Evolutionary conservation across 1,284 basidiomycete species (phyloP), one percentile per base, ranked within the genome.

Genomic region (Puccinia horiana): DNA sequence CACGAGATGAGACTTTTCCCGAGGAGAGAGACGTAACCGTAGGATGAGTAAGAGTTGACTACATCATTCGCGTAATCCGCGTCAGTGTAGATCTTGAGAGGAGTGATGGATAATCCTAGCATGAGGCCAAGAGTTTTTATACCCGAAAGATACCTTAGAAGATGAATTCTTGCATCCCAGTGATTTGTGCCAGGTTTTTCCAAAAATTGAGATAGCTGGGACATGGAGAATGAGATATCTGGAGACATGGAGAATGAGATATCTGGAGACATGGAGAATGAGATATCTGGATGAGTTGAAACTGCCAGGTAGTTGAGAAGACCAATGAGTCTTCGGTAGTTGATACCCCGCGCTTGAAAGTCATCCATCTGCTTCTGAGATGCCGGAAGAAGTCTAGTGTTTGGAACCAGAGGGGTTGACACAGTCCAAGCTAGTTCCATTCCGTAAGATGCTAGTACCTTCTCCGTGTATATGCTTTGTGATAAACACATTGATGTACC

Each of bases 251-350:
- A 12, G 40, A 61, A 70, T 2, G 63, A 29, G 16, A 78, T 61
- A 44, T 78, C 76, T 2, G 63, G 76, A 11, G 44, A n/a, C 49
- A 42, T 78, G 6, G 65, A 12, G 40, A 61, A 70, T 2, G 63
- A 29, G 35, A 69, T 29, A 54, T 18, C 29, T 44, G 63, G 6
- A n/a, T n/a, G n/a, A n/a, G n/a, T n/a, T n/a, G n/a, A n/a, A n/a
- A n/a, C n/a, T n/a, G n/a, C n/a, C n/a, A 78, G 52, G 56, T 78
- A 78, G 23, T 35, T 78, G 9, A 78, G 52, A 14, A 70, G 47
- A 6, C 76, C 76, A 3, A 78, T 58, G 1, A 32, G n/a, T n/a
- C 23, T 14, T 14, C 35, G 2, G 54, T 69, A 78, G 40, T 76
- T 76, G 37, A 44, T 32, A 2, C 42, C 29, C 8, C 42, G 18